Percentiles rank a stretch among this genome's conserved stretches.
phyloP scores from a whole-genome alignment of 2,329 filamentous ascomycete species.

The Gremmenia infestans region DNA sequence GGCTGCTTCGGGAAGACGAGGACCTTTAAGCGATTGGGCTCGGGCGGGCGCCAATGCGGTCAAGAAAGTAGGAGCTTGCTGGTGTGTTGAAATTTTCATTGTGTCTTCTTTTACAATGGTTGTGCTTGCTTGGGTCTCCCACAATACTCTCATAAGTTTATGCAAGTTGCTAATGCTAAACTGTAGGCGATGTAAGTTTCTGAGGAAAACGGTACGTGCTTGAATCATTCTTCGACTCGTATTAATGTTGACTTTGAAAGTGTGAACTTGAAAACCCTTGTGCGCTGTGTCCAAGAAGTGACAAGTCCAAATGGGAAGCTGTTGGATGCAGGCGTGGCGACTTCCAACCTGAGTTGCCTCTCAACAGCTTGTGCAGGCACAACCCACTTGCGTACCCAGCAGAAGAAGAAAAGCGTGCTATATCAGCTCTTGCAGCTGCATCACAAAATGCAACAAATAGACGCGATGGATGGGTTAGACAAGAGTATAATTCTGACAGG shows the following conservation, averaged over 20 bases:
- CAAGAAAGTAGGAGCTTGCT: neutral
- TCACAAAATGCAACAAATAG: slow-evolving; percentile 2
- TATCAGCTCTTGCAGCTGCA: neutral
- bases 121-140: neutral
- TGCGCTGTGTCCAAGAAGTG: slow-evolving; percentile 6
- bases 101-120: neutral
- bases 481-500: neutral
- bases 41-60: neutral
- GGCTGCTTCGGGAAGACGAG: neutral
- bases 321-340: slow-evolving; percentile 12
- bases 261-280: slow-evolving; percentile 10
- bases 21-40: neutral
- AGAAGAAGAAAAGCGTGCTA: neutral
- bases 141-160: too few relatives aligned
- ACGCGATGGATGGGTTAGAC: neutral
- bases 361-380: neutral
- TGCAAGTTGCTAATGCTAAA: neutral
- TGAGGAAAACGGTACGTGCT: slow-evolving; percentile 11
- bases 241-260: neutral
- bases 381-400: neutral
- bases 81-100: neutral
- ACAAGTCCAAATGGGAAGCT: slow-evolving; percentile 8
- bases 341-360: slow-evolving; percentile 6
- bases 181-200: slow-evolving; percentile 12
- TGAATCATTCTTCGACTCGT: neutral